phyloP scores from a whole-genome alignment of 1,284 basidiomycete genomes.

The Fomitopsis schrenkii region DNA sequence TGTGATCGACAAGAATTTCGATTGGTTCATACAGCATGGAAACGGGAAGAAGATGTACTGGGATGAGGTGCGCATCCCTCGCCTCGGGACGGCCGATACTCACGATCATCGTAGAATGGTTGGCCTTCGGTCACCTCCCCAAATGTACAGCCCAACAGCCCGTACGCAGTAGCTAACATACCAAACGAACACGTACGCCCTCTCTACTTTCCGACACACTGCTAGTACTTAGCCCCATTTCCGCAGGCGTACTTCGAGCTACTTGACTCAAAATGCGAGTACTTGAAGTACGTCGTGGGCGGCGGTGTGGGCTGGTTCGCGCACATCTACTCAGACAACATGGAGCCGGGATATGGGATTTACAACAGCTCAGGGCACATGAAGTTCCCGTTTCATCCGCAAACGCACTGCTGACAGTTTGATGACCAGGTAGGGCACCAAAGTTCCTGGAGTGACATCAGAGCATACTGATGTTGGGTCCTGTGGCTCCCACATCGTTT shows the following conservation, averaged over 20 bases:
- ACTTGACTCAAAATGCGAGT: conserved; percentile 58
- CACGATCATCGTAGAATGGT: conserved; percentile 48
- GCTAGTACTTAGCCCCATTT: background rate
- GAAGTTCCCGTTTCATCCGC: conserved; percentile 51
- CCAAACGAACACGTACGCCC: conserved; percentile 50
- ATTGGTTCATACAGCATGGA: conserved; percentile 60
- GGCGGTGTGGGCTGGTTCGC: conserved; percentile 79
- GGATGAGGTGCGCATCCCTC: conserved; percentile 44
- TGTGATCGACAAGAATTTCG: conserved; percentile 46
- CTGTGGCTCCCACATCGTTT: too few relatives aligned
- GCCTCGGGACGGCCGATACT: background rate
- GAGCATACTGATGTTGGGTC: too few relatives aligned
- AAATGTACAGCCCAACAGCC: conserved; percentile 56
- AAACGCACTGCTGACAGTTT: conserved; percentile 27
- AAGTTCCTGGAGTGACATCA: too few relatives aligned
- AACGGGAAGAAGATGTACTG: conserved; percentile 71
- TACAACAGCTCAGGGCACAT: conserved; percentile 40
- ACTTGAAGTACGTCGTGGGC: conserved; percentile 52
- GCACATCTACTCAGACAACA: conserved; percentile 66
- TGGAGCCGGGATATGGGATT: conserved; percentile 67
- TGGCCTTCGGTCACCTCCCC: conserved; percentile 63
- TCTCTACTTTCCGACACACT: too few relatives aligned
- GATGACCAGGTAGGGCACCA: background rate
- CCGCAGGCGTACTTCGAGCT: conserved; percentile 56
- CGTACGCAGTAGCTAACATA: conserved; percentile 48